Base-by-base conservation (phyloP, 163 green algal genomes). In the Chlorella variabilis region DNA sequence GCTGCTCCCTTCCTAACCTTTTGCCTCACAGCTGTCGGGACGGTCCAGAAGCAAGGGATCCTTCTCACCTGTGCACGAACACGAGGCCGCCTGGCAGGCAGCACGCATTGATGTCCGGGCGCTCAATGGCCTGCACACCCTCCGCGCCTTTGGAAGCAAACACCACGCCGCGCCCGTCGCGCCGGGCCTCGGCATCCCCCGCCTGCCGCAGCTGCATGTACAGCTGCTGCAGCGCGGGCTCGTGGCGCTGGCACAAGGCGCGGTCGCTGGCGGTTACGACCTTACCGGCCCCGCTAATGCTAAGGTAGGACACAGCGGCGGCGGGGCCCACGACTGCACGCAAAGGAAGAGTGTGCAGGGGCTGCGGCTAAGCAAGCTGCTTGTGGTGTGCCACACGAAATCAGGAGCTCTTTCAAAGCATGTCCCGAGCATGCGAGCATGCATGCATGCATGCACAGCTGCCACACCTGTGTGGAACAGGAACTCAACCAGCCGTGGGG, bases 1-100 rank as follows among this genome's bases (percentile, higher is more conserved):
- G n/a, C n/a, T n/a, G n/a, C n/a, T n/a, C n/a, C n/a, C n/a, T n/a
- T n/a, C n/a, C n/a, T n/a, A n/a, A n/a, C n/a, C n/a, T n/a, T n/a
- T n/a, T n/a, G n/a, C n/a, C n/a, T n/a, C n/a, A n/a, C n/a, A n/a
- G n/a, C n/a, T n/a, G n/a, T n/a, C n/a, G n/a, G n/a, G n/a, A n/a
- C n/a, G n/a, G n/a, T n/a, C n/a, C n/a, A n/a, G n/a, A n/a, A n/a
- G n/a, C n/a, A n/a, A n/a, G n/a, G n/a, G n/a, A n/a, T n/a, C n/a
- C n/a, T n/a, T 36, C 63, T 23, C 33, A 71, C 68, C 42, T 69
- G 39, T 80, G 74, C 58, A 80, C 74, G 31, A 71, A 80, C 38
- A 80, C 74, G 23, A 80, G 58, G 58, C 74, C 74, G 3, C 74
- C 74, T 2, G 74, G 74, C 38, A 80, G 58, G 74, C 74, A 80